Percentiles rank a stretch among this genome's conserved stretches.
phyloP scores from a whole-genome alignment of 331 rosid species.

The Arachis monticola region DNA sequence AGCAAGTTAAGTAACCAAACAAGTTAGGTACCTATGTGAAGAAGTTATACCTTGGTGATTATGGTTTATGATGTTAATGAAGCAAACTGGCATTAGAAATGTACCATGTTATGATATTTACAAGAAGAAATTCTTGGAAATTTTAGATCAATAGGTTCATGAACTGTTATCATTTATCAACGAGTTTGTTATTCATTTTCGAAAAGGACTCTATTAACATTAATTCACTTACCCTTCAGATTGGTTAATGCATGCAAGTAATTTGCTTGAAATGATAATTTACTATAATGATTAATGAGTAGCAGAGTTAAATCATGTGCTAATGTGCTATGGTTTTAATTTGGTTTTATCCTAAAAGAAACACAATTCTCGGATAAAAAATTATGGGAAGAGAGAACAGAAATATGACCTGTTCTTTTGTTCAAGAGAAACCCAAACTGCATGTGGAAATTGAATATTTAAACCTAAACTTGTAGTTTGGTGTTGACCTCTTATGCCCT shows the following conservation, averaged over 20 bases:
- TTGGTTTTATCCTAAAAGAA: too few species aligned
- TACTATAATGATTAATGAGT: too few species aligned
- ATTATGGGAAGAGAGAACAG: neutral
- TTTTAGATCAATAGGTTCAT: neutral
- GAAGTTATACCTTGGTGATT: conserved; percentile 12
- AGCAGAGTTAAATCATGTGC: too few species aligned
- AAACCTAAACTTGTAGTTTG: neutral
- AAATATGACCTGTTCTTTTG: neutral
- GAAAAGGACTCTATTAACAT: neutral
- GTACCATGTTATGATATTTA: conserved; percentile 24
- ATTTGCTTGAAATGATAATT: neutral
- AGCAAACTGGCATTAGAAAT: neutral
- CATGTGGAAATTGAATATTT: neutral
- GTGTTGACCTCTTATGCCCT: too few species aligned
- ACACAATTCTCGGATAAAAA: neutral
- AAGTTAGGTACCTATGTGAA: neutral
- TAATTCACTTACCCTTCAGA: neutral
- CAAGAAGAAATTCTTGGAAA: neutral
- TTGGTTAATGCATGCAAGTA: neutral
- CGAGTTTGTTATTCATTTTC: conserved; percentile 17
- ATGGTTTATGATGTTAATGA: neutral
- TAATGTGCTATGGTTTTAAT: too few species aligned
- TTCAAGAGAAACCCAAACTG: neutral
- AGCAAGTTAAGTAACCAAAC: conserved; percentile 30
- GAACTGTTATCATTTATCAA: neutral